Conservation (phyloP, 192 early-diverging fungal species). For the Ambispora gerdemannii region DNA sequence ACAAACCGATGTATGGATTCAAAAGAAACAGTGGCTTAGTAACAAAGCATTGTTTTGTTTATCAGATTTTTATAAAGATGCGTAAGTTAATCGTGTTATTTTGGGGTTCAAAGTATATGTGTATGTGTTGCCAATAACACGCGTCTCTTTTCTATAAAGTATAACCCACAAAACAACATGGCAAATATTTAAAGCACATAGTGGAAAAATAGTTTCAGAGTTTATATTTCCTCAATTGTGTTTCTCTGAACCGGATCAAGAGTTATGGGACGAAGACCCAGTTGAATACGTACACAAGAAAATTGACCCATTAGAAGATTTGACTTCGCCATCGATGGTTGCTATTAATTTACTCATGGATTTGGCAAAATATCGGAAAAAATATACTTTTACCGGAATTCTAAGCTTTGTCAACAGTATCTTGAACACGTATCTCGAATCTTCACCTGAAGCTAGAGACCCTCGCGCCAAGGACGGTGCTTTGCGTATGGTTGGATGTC, state of each 20-base stretch:
- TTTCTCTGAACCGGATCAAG: conserved; percentile 79
- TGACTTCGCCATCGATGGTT: conserved; percentile 68
- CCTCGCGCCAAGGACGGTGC: conserved; percentile 87
- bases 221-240: conserved; percentile 93
- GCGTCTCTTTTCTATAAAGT: conserved; percentile 36
- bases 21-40: conserved; percentile 71
- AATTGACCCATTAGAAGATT: conserved; percentile 74
- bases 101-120: background rate
- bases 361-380: conserved; percentile 74
- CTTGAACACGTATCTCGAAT: conserved; percentile 64
- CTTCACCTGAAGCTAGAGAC: conserved; percentile 65
- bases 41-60: conserved; percentile 66
- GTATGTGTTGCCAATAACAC: background rate
- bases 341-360: conserved; percentile 76
- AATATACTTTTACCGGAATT: conserved; percentile 75
- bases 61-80: conserved; percentile 74
- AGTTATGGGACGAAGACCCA: conserved; percentile 91
- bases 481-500: conserved; percentile 77
- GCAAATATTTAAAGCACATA: conserved; percentile 85
- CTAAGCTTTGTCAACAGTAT: conserved; percentile 75
- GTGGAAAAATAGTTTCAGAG: conserved; percentile 74
- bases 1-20: conserved; percentile 75
- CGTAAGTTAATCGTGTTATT: conserved; percentile 41
- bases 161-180: conserved; percentile 88
- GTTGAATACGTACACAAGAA: conserved; percentile 88